These are phyloP conservation scores for Ophiostoma fasciatum DNA, from an alignment of 2,329 filamentous ascomycete species.

Conservation along the genomic window DNA sequence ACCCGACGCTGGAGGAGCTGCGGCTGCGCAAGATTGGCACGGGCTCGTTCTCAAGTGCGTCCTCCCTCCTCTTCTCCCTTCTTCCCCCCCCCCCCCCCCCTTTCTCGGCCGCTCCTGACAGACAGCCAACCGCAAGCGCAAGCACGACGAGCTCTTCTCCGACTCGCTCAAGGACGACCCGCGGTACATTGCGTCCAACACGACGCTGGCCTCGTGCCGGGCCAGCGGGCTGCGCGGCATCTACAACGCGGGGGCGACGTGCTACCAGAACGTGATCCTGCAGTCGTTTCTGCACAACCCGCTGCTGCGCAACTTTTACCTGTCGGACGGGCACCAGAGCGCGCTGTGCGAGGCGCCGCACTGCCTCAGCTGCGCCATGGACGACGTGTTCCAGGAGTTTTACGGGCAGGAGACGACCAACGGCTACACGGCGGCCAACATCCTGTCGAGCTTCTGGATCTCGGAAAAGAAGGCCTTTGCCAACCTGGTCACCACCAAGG, in stretches of 20 bases:
- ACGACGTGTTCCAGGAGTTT: constrained; percentile 60
- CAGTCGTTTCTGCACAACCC: constrained; percentile 92
- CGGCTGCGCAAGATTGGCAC: constrained; percentile 55
- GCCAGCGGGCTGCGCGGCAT: constrained; percentile 81
- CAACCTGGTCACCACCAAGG: constrained; percentile 75
- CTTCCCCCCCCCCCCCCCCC: too few species aligned
- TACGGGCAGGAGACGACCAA: constrained; percentile 65
- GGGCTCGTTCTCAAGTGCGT: constrained; percentile 47
- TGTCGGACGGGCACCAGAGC: constrained; percentile 75
- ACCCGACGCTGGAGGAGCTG: constrained; percentile 64
- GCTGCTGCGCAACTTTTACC: constrained; percentile 78
- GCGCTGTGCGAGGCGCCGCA: constrained; percentile 52
- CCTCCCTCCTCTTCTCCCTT: neutral
- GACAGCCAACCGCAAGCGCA: constrained; percentile 51
- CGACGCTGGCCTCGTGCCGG: constrained; percentile 48
- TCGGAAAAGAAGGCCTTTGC: constrained; percentile 59
- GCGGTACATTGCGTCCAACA: constrained; percentile 63
- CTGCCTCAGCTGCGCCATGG: constrained; percentile 56
- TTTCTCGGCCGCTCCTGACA: neutral
- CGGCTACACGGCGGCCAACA: constrained; percentile 78
- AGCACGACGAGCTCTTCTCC: constrained; percentile 54
- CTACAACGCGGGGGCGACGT: constrained; percentile 96
- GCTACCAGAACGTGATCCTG: constrained; percentile 92
- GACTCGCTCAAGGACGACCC: constrained; percentile 57
- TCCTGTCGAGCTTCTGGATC: constrained; percentile 82